These are phyloP conservation scores for Cordia subcordata DNA, from an alignment of 257 asterid species.

Conservation along the genomic window DNA sequence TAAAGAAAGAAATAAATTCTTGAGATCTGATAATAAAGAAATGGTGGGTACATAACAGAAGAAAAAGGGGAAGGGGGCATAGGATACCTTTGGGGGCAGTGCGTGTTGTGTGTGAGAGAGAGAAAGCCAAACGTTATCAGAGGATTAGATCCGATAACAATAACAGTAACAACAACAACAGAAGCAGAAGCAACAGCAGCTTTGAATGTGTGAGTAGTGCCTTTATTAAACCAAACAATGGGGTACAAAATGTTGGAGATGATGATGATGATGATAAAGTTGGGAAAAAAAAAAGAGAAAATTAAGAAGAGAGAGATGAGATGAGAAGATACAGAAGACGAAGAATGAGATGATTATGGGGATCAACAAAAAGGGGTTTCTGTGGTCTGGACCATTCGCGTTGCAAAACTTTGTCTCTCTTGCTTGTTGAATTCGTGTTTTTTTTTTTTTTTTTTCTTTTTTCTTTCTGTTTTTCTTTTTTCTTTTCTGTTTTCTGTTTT, in stretches of 20 bases:
- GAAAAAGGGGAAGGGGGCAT: background rate
- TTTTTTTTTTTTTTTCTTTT: too few relatives aligned
- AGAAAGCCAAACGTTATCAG: background rate
- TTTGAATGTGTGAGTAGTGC: background rate
- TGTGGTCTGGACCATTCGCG: background rate
- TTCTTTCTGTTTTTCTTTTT: too few relatives aligned
- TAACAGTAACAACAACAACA: too few relatives aligned
- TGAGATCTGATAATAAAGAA: background rate
- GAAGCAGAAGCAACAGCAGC: background rate
- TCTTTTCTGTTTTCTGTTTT: too few relatives aligned
- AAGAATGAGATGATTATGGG: conserved; percentile 1
- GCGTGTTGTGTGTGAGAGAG: background rate
- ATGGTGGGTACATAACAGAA: too few relatives aligned
- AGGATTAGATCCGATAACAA: background rate
- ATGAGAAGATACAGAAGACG: background rate
- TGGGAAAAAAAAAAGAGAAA: background rate
- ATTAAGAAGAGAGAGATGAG: background rate
- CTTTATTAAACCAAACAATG: background rate
- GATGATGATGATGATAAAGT: background rate
- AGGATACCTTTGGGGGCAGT: background rate
- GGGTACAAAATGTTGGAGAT: background rate
- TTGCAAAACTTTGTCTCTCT: background rate
- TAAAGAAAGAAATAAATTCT: background rate
- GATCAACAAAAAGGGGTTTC: background rate
- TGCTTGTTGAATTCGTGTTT: background rate